Evolutionary conservation across 2,329 filamentous ascomycete genomes (phyloP).

Genomic region (Pseudonectria buxi): DNA sequence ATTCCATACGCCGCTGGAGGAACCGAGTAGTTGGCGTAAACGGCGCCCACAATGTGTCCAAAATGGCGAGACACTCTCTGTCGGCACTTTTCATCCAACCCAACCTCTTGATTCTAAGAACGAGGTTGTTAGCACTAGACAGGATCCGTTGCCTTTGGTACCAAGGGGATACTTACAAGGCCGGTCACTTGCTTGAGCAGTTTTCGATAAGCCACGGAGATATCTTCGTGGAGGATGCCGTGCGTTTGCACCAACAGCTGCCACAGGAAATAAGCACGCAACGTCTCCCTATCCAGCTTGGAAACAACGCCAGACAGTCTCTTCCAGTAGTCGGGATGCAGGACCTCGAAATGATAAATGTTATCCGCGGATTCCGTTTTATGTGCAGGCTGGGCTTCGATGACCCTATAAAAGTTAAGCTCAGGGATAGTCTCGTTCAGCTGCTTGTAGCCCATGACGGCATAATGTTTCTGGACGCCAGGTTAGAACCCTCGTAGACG

Average conservation of each 20-base stretch:
- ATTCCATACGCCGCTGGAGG: background rate
- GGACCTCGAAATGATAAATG: slow-evolving; percentile 8
- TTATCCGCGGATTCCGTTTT: background rate
- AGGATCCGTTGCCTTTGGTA: background rate
- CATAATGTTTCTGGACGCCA: too few relatives aligned
- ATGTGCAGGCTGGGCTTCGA: background rate
- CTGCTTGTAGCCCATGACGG: background rate
- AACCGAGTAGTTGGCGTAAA: slow-evolving; percentile 3
- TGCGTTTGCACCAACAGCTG: slow-evolving; percentile 13
- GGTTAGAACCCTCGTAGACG: too few relatives aligned
- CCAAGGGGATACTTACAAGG: slow-evolving; percentile 5
- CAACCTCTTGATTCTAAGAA: background rate
- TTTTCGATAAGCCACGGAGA: background rate
- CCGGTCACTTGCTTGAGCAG: slow-evolving; percentile 2
- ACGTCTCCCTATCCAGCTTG: slow-evolving; percentile 1
- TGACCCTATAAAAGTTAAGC: slow-evolving; percentile 1
- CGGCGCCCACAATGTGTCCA: slow-evolving; percentile 3
- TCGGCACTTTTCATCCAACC: slow-evolving; percentile 1
- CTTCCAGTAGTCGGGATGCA: slow-evolving; percentile 4
- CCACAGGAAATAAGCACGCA: slow-evolving; percentile 10
- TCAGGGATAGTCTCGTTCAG: slow-evolving; percentile 2
- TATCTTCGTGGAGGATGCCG: slow-evolving; percentile 1
- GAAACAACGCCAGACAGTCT: slow-evolving; percentile 2
- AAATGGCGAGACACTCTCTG: slow-evolving; percentile 4
- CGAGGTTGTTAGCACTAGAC: background rate